Percentiles rank a stretch among this genome's conserved stretches.
Conservation (phyloP, 305 asterid genomes). For the Solanum aculeatissimum region DNA sequence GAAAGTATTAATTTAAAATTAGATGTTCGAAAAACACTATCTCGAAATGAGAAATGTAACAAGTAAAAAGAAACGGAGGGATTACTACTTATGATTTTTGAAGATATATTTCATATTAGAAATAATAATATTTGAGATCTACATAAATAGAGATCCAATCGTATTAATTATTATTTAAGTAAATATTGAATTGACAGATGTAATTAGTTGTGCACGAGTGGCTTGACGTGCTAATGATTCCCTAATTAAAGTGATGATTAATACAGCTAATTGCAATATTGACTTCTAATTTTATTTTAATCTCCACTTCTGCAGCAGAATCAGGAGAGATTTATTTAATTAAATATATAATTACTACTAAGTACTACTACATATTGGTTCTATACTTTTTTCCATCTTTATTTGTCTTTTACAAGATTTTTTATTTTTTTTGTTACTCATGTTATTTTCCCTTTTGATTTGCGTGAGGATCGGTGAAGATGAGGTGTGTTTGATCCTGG, state of each 20-base stretch:
- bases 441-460: not conserved
- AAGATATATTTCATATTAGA: not conserved
- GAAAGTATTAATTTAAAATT: too few relatives aligned
- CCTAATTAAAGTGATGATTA: not conserved
- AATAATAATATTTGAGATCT: not conserved
- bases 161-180: not conserved
- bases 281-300: not conserved
- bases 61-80: too few relatives aligned
- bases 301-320: not conserved
- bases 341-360: not conserved
- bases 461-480: too few relatives aligned
- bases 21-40: too few relatives aligned
- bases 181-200: not conserved
- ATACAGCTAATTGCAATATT: not conserved
- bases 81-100: not conserved
- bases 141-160: not conserved
- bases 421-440: not conserved
- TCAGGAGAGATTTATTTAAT: not conserved
- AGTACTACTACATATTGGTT: not conserved
- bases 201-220: conserved; percentile 3
- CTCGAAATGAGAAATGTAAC: too few relatives aligned
- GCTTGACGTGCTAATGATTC: not conserved
- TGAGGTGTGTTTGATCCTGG: too few relatives aligned
- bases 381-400: not conserved
- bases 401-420: not conserved